Conservation (phyloP, 495 filamentous ascomycete species). For the Trypethelium eluteriae region DNA sequence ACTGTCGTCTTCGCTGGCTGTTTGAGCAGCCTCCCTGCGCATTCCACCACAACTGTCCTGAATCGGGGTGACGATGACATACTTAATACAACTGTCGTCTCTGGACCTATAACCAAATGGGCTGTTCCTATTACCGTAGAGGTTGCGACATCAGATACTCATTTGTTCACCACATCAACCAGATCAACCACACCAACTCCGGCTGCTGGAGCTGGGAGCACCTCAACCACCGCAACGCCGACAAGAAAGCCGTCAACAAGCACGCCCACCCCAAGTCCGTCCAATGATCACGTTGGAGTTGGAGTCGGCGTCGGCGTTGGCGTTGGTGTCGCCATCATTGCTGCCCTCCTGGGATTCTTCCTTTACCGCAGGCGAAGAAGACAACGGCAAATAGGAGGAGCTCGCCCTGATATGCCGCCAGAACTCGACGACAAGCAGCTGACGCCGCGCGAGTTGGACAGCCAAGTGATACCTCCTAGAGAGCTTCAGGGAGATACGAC, state of each 20-base stretch:
- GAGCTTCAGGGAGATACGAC: neutral
- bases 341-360: neutral
- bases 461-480: neutral
- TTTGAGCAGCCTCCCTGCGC: neutral
- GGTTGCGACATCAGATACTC: neutral
- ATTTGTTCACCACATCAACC: neutral
- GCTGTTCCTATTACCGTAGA: slow-evolving; percentile 3
- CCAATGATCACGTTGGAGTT: neutral
- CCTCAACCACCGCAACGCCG: slow-evolving; percentile 2
- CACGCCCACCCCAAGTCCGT: neutral
- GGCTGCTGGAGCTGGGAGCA: neutral
- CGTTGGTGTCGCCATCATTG: neutral
- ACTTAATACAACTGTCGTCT: neutral
- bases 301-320: neutral
- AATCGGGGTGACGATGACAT: neutral
- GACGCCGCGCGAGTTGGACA: neutral
- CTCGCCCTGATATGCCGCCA: slow-evolving; percentile 1
- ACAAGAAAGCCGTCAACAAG: neutral
- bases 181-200: neutral
- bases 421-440: slow-evolving; percentile 4
- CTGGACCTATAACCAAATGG: neutral
- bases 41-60: neutral
- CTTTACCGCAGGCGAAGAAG: slow-evolving; percentile 1
- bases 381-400: neutral
- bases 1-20: slow-evolving; percentile 5